Evolutionary conservation across 768 basidiomycete genomes (phyloP).

Genomic region (Leccinum uliginosum): DNA sequence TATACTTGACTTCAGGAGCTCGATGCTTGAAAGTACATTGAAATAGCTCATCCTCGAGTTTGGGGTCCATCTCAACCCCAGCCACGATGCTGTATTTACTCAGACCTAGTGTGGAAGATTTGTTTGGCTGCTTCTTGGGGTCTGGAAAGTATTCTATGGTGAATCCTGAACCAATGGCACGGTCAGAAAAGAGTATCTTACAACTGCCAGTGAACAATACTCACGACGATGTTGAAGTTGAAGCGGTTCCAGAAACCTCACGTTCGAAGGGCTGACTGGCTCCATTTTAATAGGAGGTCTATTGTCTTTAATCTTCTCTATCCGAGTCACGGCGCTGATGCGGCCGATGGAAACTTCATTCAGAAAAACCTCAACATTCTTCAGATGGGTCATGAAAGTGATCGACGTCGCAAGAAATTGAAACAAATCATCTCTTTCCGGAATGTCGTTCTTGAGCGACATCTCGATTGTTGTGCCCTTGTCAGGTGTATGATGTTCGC

Average conservation of each 20-base stretch:
- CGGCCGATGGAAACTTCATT: conserved; percentile 65
- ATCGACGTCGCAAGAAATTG: conserved; percentile 86
- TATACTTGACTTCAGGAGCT: conserved; percentile 1
- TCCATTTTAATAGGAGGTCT: conserved; percentile 47
- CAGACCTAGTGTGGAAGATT: conserved; percentile 15
- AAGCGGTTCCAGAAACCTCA: conserved; percentile 51
- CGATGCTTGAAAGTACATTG: conserved; percentile 1
- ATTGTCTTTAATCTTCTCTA: conserved; percentile 43
- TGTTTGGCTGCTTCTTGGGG: not conserved
- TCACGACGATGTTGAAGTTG: conserved; percentile 50
- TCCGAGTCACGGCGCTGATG: too few species aligned
- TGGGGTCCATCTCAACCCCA: not conserved
- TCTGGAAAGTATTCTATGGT: not conserved
- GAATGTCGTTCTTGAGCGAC: conserved; percentile 76
- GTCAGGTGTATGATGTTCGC: conserved; percentile 40
- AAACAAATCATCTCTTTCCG: conserved; percentile 75
- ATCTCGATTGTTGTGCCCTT: conserved; percentile 83
- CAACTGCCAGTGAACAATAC: not conserved
- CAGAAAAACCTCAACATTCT: conserved; percentile 71
- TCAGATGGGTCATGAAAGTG: conserved; percentile 82
- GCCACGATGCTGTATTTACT: conserved; percentile 24
- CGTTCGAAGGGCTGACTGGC: conserved; percentile 43
- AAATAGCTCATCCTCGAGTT: not conserved
- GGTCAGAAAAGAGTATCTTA: not conserved
- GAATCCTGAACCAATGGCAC: not conserved